Percentiles rank a stretch among this genome's conserved stretches.
These are phyloP conservation scores for Teunomyces tritomae DNA, from an alignment of 805 yeast genomes.

Conservation along the genomic window DNA sequence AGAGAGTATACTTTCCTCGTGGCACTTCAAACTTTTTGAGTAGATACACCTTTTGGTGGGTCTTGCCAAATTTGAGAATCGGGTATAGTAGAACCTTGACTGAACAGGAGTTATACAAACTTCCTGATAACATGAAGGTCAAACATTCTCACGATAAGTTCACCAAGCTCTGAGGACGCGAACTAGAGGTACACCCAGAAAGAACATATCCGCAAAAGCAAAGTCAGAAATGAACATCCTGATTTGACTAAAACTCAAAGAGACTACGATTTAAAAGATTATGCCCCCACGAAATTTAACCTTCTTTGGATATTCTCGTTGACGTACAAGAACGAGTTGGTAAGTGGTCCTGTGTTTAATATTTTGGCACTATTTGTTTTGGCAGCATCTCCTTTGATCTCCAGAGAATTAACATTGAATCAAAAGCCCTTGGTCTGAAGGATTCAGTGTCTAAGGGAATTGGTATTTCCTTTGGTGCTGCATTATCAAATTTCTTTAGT, in stretches of 20 bases:
- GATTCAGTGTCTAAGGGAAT: conserved; percentile 1
- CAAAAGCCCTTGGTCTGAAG: background rate
- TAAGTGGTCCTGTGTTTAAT: background rate
- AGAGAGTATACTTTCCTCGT: conserved; percentile 47
- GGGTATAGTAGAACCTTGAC: conserved; percentile 8
- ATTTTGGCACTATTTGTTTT: background rate
- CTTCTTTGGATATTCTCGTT: background rate
- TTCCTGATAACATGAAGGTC: conserved; percentile 4
- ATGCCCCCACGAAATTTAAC: background rate
- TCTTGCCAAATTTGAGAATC: conserved; percentile 1
- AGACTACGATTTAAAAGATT: background rate
- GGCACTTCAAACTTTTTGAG: conserved; percentile 31
- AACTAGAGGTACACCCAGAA: background rate
- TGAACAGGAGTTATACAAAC: conserved; percentile 4
- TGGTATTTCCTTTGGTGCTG: conserved; percentile 6
- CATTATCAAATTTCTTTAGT: background rate
- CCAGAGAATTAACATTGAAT: conserved; percentile 8
- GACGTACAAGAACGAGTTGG: background rate
- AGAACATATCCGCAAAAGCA: conserved; percentile 9
- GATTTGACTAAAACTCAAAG: background rate
- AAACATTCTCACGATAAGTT: background rate
- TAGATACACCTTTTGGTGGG: conserved; percentile 14
- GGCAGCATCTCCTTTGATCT: background rate
- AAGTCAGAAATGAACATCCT: conserved; percentile 7
- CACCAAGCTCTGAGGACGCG: background rate